phyloP scores from a whole-genome alignment of 2,329 filamentous ascomycete genomes.

The Colletotrichum filicis region DNA sequence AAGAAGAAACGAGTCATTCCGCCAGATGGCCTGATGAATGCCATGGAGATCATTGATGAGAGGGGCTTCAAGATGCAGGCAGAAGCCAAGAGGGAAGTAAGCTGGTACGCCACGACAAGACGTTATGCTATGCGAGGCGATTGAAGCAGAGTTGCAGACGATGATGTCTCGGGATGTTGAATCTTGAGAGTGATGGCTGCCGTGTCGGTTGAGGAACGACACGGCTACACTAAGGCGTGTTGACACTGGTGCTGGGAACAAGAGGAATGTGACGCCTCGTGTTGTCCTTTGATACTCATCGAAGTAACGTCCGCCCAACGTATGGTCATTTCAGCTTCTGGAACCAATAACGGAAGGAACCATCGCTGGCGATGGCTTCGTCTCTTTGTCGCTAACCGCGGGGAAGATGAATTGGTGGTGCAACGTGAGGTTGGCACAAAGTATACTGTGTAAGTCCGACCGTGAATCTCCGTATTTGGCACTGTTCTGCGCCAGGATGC shows the following conservation, averaged over 20 bases:
- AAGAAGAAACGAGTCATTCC: slow-evolving; percentile 8
- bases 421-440: neutral
- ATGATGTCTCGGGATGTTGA: slow-evolving; percentile 19
- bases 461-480: rapidly evolving
- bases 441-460: neutral
- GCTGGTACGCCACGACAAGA: neutral
- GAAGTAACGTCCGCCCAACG: neutral
- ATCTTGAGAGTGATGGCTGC: neutral
- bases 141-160: neutral
- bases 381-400: slow-evolving; percentile 4
- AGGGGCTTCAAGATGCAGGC: neutral
- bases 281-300: neutral
- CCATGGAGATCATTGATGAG: neutral
- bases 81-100: neutral
- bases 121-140: neutral
- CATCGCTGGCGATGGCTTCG: slow-evolving; percentile 5
- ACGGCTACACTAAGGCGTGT: neutral
- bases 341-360: neutral
- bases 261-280: neutral
- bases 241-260: neutral
- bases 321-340: neutral
- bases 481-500: neutral
- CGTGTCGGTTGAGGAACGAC: neutral
- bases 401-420: neutral
- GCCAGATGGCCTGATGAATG: slow-evolving; percentile 4